Evolutionary conservation across 257 asterid genomes (phyloP).

Genomic region (Thymus mandschuricus): DNA sequence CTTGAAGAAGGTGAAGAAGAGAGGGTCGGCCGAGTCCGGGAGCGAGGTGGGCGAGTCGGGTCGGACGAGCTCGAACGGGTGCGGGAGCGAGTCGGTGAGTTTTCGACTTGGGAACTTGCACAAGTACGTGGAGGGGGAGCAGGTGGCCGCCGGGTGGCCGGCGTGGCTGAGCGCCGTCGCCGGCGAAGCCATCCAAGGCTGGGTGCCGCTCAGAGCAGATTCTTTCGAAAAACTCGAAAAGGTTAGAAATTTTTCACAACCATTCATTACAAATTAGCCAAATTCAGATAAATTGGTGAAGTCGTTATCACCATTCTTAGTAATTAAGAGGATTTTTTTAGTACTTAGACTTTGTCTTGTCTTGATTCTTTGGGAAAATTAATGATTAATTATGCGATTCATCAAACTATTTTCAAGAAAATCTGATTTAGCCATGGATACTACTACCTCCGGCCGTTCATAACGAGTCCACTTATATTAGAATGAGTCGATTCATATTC

Average conservation of each 20-base stretch:
- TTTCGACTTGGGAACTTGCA: constrained; percentile 84
- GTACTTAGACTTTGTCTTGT: constrained; percentile 29
- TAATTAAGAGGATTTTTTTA: background rate
- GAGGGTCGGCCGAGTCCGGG: constrained; percentile 66
- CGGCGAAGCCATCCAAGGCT: constrained; percentile 93
- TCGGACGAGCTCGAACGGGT: constrained; percentile 72
- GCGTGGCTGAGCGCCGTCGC: constrained; percentile 97
- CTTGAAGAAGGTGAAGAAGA: constrained; percentile 86
- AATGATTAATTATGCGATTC: constrained; percentile 26
- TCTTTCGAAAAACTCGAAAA: constrained; percentile 88
- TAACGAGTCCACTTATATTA: no score
- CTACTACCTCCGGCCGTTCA: no score
- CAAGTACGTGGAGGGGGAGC: constrained; percentile 81
- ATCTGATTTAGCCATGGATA: background rate
- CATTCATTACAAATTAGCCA: background rate
- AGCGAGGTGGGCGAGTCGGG: constrained; percentile 90
- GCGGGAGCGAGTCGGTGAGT: constrained; percentile 82
- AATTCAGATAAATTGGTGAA: background rate
- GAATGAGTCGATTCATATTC: no score
- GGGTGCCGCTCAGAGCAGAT: constrained; percentile 86
- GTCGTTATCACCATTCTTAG: constrained; percentile 11
- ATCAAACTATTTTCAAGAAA: background rate
- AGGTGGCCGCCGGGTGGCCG: constrained; percentile 98
- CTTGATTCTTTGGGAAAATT: constrained; percentile 23
- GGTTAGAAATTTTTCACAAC: constrained; percentile 40